Base-by-base conservation (phyloP, 352 stramenopile species). In the Pythium rhizo-oryzae region DNA sequence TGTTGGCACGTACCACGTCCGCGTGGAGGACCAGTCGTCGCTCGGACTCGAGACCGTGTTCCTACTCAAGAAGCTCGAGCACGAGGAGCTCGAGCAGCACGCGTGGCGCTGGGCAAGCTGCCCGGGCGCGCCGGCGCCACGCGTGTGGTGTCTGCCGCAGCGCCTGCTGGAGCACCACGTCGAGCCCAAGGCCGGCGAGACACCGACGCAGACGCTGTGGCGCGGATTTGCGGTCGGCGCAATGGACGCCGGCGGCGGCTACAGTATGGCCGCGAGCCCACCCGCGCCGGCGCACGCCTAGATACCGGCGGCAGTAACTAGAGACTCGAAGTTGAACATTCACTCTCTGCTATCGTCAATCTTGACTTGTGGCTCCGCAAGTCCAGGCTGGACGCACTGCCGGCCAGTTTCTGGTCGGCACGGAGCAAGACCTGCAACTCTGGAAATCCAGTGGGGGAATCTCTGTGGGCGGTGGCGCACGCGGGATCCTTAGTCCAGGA, bases 51-150 rank as follows among this genome's bases (percentile, higher is more conserved):
- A 85, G 59, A 85, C 64, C 41, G 67, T 81, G 12, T 67, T 82
- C 51, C 23, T 90, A 44, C 72, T 90, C 21, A 72, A 82, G 53
- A 79, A 82, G 53, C 81, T 79, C 46, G 72, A 75, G 18, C 65
- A 72, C 2, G 81, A 91, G 61, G 66, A 86, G 57, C 65, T 76
- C 7, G 80, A 90, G 46, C 67, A 72, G 21, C 76, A 82, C 53
- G 81, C 76, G 25, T 89, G 79, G 81, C 69, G 68, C 13, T 91
- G 82, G 81, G 72, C 68, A 4, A 59, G 74, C 21, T n/a, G 47
- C n/a, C 18, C 66, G 6, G 71, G 47, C 2, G 28, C 72, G 64
- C 12, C 71, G 39, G 44, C 67, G 59, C 23, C 67, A 21, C 35
- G 71, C 63, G 1, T 89, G 76, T 69, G 62, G 79, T 78, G 76